These are phyloP conservation scores for Aspergillus calidoustus DNA, from an alignment of 2,329 filamentous ascomycete genomes.

Conservation along the genomic window DNA sequence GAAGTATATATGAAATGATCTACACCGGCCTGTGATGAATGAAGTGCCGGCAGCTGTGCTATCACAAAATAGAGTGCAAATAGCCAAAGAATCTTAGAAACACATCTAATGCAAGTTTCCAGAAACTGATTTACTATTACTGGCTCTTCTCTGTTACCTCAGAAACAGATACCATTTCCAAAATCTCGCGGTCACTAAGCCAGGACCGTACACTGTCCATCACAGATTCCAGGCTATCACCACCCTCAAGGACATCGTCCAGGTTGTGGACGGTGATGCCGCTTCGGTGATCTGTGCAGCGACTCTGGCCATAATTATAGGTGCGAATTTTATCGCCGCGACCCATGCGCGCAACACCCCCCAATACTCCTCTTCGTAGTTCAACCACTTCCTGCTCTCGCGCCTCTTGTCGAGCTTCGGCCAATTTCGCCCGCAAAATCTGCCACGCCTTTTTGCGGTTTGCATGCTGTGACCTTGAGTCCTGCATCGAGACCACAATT, in stretches of 20 bases:
- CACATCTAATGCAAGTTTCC: constrained; percentile 1
- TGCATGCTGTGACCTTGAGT: constrained; percentile 84
- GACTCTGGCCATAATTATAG: constrained; percentile 79
- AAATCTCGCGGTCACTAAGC: constrained; percentile 75
- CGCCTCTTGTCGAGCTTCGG: constrained; percentile 77
- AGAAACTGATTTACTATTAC: background rate
- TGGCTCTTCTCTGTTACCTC: constrained; percentile 60
- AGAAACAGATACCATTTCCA: constrained; percentile 67
- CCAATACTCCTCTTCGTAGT: constrained; percentile 77
- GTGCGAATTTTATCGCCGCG: constrained; percentile 92
- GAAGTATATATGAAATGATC: constrained; percentile 65
- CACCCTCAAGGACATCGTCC: constrained; percentile 77
- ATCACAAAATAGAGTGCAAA: background rate
- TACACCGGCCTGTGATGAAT: background rate
- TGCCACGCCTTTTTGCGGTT: constrained; percentile 90
- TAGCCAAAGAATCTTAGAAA: background rate
- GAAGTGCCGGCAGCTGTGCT: too few species aligned
- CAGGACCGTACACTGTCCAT: constrained; percentile 79
- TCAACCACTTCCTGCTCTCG: constrained; percentile 78
- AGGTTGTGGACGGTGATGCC: constrained; percentile 80
- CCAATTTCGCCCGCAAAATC: constrained; percentile 78
- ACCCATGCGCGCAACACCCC: constrained; percentile 77
- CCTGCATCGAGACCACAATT: constrained; percentile 88
- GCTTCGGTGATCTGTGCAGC: constrained; percentile 87
- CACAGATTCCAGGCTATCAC: constrained; percentile 71